Evolutionary conservation across 495 filamentous ascomycete genomes (phyloP), one percentile per base, ranked within the genome.

Genomic region (Penicillium roqueforti): DNA sequence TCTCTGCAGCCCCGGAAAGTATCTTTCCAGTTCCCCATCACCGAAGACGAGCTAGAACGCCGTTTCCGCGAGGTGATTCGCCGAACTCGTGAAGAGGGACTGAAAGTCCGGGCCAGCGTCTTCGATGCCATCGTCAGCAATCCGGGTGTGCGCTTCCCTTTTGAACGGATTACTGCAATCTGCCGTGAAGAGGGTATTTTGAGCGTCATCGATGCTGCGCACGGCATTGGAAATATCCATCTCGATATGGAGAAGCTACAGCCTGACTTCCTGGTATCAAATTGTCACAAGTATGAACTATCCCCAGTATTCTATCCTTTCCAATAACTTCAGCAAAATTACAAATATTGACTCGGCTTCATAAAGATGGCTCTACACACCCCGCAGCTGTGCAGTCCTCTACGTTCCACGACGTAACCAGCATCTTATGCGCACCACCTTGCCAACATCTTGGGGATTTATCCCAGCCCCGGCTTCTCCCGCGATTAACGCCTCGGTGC

Each of bases 211-310:
- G 91, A 96, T 61, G 91, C 77, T 3, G 91, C 90, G 4, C 91
- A 96, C 65, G 87, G 87, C 4, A 72, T 95, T 29, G 92, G 92
- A 1, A 84, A 91, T 50, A 78, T 96, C 18, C 73, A 73, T 2
- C 69, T 97, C 14, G 78, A 91, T 58, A 71, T 96, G 19, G 59
- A 59, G 0, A 64, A 56, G 20, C 66, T 89, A n/a, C 76, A 85
- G 32, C 83, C 88, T 0, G 91, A 97, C 57, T 97, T 96, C 68
- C 84, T 95, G 56, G 79, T 89, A 8, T 83, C 76, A 20, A 96
- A 96, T 63, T 83, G 82, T 59, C 89, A 97, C 70, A 97, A 97
- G 81, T 83, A 71, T 52, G 71, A 57, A 36, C 6, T 31, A 11
- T 44, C 28, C 28, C 14, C n/a, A 34, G 14, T 22, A 45, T 23